Percentiles rank a stretch among this genome's conserved stretches.
These are phyloP conservation scores for Fusarium zealandicum DNA, from an alignment of 2,329 filamentous ascomycete species.

Conservation along the genomic window DNA sequence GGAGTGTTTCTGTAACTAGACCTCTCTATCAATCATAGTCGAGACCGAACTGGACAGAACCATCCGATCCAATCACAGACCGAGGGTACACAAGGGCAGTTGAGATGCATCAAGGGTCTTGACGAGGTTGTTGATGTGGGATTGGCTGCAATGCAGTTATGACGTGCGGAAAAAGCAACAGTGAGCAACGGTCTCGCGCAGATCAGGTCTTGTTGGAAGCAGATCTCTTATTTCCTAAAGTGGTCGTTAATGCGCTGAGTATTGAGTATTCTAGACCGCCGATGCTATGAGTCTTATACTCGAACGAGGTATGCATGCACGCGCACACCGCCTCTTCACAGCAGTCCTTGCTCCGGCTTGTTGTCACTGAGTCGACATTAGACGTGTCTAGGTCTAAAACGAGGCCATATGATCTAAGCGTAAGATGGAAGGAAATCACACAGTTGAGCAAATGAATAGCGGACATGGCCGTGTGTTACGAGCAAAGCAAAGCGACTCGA, in stretches of 20 bases:
- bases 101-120: slow-evolving; percentile 19
- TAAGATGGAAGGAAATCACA: too few species aligned
- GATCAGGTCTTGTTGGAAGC: too few species aligned
- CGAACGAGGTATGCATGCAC: slow-evolving; percentile 9
- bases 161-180: slow-evolving; percentile 12
- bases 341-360: neutral
- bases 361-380: slow-evolving; percentile 11
- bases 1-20: too few species aligned
- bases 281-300: slow-evolving; percentile 20
- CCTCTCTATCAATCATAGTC: too few species aligned
- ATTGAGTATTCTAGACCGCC: slow-evolving; percentile 13
- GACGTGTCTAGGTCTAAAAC: too few species aligned
- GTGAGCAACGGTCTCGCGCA: slow-evolving; percentile 3
- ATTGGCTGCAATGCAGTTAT: slow-evolving; percentile 4
- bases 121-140: neutral
- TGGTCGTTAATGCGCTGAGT: too few species aligned
- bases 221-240: too few species aligned
- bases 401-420: too few species aligned
- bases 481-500: slow-evolving; percentile 7
- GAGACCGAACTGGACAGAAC: too few species aligned
- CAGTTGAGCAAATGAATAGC: neutral
- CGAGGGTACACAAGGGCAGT: neutral
- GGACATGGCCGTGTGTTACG: slow-evolving; percentile 17
- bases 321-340: slow-evolving; percentile 25
- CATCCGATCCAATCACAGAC: neutral